These are phyloP conservation scores for Nannochloris sp. DNA, from an alignment of 139 green algal species.

Conservation along the genomic window DNA sequence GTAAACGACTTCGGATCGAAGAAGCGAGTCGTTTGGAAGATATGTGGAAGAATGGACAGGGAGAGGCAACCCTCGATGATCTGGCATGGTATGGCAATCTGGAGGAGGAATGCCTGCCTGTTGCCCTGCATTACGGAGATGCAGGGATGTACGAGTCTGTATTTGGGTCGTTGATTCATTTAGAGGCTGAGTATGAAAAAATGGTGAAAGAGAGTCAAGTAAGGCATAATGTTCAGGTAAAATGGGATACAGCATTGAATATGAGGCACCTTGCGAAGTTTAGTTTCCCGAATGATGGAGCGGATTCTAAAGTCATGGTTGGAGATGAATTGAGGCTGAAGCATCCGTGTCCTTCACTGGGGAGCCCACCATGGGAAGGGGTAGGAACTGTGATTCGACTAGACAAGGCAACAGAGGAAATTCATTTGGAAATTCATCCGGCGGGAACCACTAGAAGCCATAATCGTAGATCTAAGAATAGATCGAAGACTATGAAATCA, in stretches of 20 bases:
- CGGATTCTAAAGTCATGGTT: constrained; percentile 54
- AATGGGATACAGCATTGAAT: constrained; percentile 91
- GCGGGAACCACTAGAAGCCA: not conserved
- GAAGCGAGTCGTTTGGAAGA: constrained; percentile 70
- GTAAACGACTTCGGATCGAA: constrained; percentile 55
- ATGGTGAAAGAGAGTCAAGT: constrained; percentile 78
- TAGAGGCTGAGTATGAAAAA: constrained; percentile 94
- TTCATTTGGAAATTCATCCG: constrained; percentile 49
- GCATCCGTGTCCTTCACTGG: constrained; percentile 45
- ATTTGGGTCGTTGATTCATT: constrained; percentile 76
- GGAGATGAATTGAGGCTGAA: constrained; percentile 86
- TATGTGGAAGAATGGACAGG: constrained; percentile 72
- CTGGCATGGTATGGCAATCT: constrained; percentile 14
- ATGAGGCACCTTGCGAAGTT: constrained; percentile 83
- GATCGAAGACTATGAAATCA: not conserved
- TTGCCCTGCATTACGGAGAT: constrained; percentile 87
- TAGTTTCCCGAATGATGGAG: constrained; percentile 73
- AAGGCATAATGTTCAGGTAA: constrained; percentile 74
- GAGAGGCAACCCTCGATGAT: constrained; percentile 20
- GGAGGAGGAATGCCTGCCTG: constrained; percentile 66
- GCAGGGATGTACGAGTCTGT: constrained; percentile 81
- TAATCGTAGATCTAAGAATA: not conserved
- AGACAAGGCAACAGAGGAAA: constrained; percentile 66
- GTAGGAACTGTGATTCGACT: constrained; percentile 67
- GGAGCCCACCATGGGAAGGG: constrained; percentile 55